Conservation (phyloP, 306 rosid genomes). For the Psophocarpus tetragonolobus region DNA sequence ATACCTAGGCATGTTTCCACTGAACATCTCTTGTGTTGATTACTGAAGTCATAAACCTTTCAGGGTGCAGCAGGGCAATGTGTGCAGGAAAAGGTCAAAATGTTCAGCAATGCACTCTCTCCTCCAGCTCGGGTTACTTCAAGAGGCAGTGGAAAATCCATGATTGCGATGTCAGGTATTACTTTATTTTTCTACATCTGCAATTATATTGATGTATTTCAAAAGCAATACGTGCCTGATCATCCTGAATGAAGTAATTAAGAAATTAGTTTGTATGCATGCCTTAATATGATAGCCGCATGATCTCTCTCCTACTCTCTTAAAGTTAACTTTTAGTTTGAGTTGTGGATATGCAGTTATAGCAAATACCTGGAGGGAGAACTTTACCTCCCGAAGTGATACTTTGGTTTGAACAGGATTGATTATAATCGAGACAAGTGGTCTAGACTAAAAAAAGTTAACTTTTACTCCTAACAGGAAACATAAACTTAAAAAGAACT, state of each 20-base stretch:
- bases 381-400: no score
- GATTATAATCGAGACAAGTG: no score
- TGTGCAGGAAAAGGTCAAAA: slow-evolving; percentile 56
- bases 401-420: no score
- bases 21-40: slow-evolving; percentile 30
- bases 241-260: not conserved
- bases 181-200: slow-evolving; percentile 21
- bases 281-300: not conserved
- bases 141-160: slow-evolving; percentile 56
- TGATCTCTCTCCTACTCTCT: not conserved
- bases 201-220: slow-evolving; percentile 5
- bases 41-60: slow-evolving; percentile 37
- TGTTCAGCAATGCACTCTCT: slow-evolving; percentile 45
- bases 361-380: no score
- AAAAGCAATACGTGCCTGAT: not conserved
- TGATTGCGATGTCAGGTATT: slow-evolving; percentile 48
- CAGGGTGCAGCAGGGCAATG: slow-evolving; percentile 85
- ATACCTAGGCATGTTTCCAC: not conserved
- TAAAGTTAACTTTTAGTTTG: not conserved
- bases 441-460: no score
- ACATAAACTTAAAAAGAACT: not conserved
- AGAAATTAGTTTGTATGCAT: not conserved
- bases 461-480: not conserved
- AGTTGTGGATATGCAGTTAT: no score
- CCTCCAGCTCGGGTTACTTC: slow-evolving; percentile 49